These are phyloP conservation scores for Lasiosphaeria ovina DNA, from an alignment of 495 filamentous ascomycete species.

Conservation along the genomic window DNA sequence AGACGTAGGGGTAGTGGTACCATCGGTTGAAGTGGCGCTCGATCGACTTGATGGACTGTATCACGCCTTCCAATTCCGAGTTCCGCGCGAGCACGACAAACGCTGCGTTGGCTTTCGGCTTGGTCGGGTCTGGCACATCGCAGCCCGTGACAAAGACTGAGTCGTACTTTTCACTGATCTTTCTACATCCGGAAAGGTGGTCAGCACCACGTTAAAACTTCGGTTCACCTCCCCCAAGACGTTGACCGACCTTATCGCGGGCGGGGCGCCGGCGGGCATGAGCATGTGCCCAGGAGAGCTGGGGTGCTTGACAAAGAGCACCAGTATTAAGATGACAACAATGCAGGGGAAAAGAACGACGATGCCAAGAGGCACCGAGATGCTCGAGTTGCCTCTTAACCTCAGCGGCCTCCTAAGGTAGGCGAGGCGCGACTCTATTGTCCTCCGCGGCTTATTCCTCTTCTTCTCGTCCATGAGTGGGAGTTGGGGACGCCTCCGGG, in stretches of 20 bases:
- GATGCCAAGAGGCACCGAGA: conserved; percentile 90
- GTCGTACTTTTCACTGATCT: conserved; percentile 96
- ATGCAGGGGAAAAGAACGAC: conserved; percentile 91
- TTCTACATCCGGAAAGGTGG: conserved; percentile 49
- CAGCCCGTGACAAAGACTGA: conserved; percentile 95
- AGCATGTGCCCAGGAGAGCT: conserved; percentile 76
- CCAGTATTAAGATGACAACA: conserved; percentile 84
- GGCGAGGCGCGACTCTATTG: conserved; percentile 57
- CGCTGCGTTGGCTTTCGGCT: conserved; percentile 78
- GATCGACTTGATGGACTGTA: conserved; percentile 95
- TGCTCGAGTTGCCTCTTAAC: conserved; percentile 87
- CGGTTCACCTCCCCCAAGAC: too few relatives aligned
- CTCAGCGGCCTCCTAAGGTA: conserved; percentile 88
- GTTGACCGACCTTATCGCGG: conserved; percentile 73
- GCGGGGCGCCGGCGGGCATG: conserved; percentile 87
- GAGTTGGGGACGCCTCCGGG: conserved; percentile 35
- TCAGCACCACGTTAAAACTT: neutral
- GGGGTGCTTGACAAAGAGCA: conserved; percentile 88
- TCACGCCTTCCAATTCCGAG: conserved; percentile 93
- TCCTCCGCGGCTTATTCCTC: conserved; percentile 28
- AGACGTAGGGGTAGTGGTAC: conserved; percentile 99
- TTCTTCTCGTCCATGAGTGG: conserved; percentile 49
- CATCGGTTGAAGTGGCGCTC: conserved; percentile 99
- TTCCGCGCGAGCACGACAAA: conserved; percentile 96
- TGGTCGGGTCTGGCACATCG: conserved; percentile 64